Base-by-base conservation (phyloP, 495 filamentous ascomycete genomes). In the Entonaema liquescens region DNA sequence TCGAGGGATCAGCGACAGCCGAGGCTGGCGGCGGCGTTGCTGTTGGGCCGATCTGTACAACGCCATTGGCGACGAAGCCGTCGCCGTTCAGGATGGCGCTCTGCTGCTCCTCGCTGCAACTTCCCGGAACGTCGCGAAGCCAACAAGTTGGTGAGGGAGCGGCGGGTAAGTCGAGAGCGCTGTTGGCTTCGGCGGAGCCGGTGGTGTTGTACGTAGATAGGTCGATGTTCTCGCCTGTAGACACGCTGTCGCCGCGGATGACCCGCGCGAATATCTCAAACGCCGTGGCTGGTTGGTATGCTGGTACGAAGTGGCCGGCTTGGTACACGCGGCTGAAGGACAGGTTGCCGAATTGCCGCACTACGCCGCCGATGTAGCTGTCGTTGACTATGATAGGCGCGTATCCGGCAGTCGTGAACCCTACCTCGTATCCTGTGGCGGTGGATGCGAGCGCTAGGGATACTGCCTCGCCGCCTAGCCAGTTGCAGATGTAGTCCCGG, bases 401-500 rank as follows among this genome's bases (percentile, higher is more conserved):
- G 67, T 89, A 89, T 21, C 86, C 86, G 0, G 85, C 83, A 4
- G 75, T 38, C 6, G 77, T 66, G 70, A 87, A 89, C 0, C 52
- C 47, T 55, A 76, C 21, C 25, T 82, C 55, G 15, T 78, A 79
- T 56, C 71, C 59, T 23, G 74, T 74, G 25, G 75, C 65, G 38
- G 81, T 12, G 61, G 35, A 79, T 7, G 86, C 86, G 17, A 92
- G 56, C 13, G 84, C 82, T 0, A 91, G 77, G 17, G 84, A 87
- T 59, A 89, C 80, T 7, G 86, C 84, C 74, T 90, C 82, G 35
- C 89, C 89, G 54, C 89, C 90, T 3, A 89, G 72, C 86, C 88
- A 91, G 74, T 91, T 92, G 75, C 88, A 91, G 28, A 88, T 84
- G 71, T 88, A 91, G 73, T 92, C 90, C 2, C 86, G 77, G 65